Base-by-base conservation (phyloP, 306 rosid species). In the Erythrophleum fordii region DNA sequence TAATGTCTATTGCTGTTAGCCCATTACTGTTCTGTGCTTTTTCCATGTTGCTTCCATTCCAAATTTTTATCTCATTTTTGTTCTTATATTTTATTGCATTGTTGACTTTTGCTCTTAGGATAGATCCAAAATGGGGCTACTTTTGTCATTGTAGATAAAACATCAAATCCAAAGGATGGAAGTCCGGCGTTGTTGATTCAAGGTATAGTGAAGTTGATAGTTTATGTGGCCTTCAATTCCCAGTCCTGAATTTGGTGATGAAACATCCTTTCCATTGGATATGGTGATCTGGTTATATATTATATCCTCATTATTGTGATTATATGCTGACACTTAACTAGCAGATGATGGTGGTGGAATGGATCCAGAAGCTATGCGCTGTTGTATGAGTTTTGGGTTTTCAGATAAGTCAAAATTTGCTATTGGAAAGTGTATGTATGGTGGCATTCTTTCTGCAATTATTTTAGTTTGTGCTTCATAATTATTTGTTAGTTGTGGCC, bases 61-160 rank as follows among this genome's bases (percentile, higher is more conserved):
- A 23, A 72, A 29, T 69, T 79, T 48, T 23, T 51, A 79, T 80
- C 81, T 77, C 45, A 20, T 61, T 85, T 73, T 78, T 52, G 77
- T 83, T 88, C 75, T 77, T 79, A 64, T 74, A 73, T 76, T 70
- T 55, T 88, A 77, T 84, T 85, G 77, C 66, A 80, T 72, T 67
- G 80, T 87, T 81, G 51, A 55, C 82, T 74, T 80, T 85, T 84
- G 79, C 76, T 82, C 86, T 79, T 87, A 79, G 95, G 83, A 83
- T 88, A 95, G 99, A 91, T 93, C 86, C 91, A 89, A 83, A 91
- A 91, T 77, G 99, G 99, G 82, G 99, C 99, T 80, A 89, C 97
- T 83, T 89, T 89, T 91, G 98, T 95, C 80, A 76, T 31, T 70
- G 90, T 95, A 60, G 99, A 95, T 87, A 95, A 85, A 93, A 91